These are phyloP conservation scores for Cicer cuneatum DNA, from an alignment of 306 rosid species.

Conservation along the genomic window DNA sequence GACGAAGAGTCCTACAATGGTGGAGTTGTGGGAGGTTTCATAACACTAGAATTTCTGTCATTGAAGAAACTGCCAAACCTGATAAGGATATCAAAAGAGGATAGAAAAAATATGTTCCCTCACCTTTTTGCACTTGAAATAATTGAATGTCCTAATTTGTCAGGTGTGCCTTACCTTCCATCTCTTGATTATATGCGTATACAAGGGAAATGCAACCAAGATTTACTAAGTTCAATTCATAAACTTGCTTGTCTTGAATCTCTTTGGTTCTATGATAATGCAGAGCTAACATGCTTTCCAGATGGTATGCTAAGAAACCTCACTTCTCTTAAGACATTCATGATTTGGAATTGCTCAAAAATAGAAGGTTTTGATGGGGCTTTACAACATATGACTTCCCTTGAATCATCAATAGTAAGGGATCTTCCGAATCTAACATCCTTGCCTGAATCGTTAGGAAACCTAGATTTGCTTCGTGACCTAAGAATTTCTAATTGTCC, in stretches of 20 bases:
- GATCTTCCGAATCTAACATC: conserved; percentile 25
- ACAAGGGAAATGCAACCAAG: conserved; percentile 7
- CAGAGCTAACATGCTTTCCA: conserved; percentile 29
- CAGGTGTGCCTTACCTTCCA: conserved; percentile 39
- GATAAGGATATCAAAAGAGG: conserved; percentile 30
- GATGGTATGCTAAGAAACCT: conserved; percentile 39
- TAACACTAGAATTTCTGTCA: conserved; percentile 8
- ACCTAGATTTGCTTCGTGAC: not conserved
- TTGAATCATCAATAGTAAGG: not conserved
- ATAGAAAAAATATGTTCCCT: conserved; percentile 25
- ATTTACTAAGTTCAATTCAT: conserved; percentile 23
- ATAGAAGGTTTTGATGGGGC: conserved; percentile 35
- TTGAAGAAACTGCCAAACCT: conserved; percentile 34
- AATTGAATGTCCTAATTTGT: conserved; percentile 30
- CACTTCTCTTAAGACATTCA: conserved; percentile 28
- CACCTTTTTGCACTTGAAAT: conserved; percentile 11
- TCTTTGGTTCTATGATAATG: not conserved
- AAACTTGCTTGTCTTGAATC: conserved; percentile 24
- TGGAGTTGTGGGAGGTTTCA: conserved; percentile 19
- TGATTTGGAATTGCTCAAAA: not conserved
- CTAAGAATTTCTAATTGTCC: not conserved
- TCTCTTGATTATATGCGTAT: not conserved
- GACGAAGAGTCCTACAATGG: conserved; percentile 5
- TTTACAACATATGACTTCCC: conserved; percentile 29
- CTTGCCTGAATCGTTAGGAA: conserved; percentile 42